phyloP scores from a whole-genome alignment of 2,329 filamentous ascomycete genomes.

The Botrytis elliptica region DNA sequence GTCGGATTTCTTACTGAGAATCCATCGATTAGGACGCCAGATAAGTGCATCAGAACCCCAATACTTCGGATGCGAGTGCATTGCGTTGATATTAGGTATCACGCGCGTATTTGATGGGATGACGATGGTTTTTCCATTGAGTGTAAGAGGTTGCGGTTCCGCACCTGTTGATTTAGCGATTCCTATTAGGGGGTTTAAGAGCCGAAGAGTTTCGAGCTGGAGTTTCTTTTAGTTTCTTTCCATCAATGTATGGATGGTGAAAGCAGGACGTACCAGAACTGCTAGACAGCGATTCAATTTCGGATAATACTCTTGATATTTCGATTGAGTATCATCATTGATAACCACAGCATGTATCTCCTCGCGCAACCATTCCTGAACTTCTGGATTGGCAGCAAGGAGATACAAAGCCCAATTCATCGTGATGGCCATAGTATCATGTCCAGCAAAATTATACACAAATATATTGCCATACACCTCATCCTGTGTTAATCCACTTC shows the following conservation, averaged over 20 bases:
- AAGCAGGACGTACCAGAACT: slow-evolving; percentile 37
- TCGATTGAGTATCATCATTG: slow-evolving; percentile 33
- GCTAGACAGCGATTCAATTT: slow-evolving; percentile 44
- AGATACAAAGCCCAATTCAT: slow-evolving; percentile 33
- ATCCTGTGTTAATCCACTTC: slow-evolving; percentile 36
- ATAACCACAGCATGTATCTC: slow-evolving; percentile 33
- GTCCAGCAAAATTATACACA: slow-evolving; percentile 38
- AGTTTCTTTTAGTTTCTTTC: neutral
- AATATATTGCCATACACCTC: slow-evolving; percentile 41
- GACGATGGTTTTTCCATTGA: neutral
- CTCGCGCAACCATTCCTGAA: slow-evolving; percentile 30
- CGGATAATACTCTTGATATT: slow-evolving; percentile 43
- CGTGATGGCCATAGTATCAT: slow-evolving; percentile 39
- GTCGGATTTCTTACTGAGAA: neutral
- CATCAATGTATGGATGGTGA: neutral
- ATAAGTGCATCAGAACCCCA: neutral
- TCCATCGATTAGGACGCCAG: neutral
- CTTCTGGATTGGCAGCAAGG: slow-evolving; percentile 29
- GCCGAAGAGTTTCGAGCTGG: slow-evolving; percentile 10
- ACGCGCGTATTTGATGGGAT: neutral
- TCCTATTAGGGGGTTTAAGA: neutral
- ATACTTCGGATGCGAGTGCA: neutral
- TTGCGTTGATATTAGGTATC: neutral
- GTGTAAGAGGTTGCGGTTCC: neutral
- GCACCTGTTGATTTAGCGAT: neutral